Evolutionary conservation across 163 green algal species (phyloP).

Genomic region (Chlorella variabilis): DNA sequence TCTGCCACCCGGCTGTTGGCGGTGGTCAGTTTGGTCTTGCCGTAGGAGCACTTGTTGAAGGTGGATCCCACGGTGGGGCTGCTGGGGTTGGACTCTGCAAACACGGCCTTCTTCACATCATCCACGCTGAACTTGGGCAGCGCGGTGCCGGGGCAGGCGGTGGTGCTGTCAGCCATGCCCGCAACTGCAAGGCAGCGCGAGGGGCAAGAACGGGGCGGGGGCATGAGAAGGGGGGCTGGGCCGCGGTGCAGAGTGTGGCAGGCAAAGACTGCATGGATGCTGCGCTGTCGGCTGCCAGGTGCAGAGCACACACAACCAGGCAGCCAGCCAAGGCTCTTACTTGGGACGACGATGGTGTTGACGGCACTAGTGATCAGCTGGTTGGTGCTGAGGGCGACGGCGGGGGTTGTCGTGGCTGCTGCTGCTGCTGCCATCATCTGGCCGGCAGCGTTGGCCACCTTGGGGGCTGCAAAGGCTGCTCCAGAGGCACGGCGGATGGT

Average conservation of each 20-base stretch:
- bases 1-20: constrained; percentile 12
- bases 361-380: not conserved
- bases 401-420: not conserved
- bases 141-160: constrained; percentile 12
- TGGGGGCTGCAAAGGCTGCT: not conserved
- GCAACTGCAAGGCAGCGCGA: not conserved
- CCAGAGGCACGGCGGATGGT: not conserved
- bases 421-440: too few relatives aligned
- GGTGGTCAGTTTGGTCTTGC: not conserved
- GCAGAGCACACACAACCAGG: too few relatives aligned
- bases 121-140: not conserved
- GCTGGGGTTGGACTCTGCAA: constrained; percentile 13
- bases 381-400: constrained; percentile 7
- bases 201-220: not conserved
- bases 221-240: not conserved
- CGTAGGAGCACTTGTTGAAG: constrained; percentile 12
- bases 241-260: not conserved
- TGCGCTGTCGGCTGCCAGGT: too few relatives aligned
- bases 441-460: not conserved
- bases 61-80: constrained; percentile 17
- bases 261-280: too few relatives aligned
- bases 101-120: not conserved
- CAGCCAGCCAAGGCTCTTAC: too few relatives aligned
- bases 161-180: not conserved
- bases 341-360: constrained; percentile 27